phyloP scores from a whole-genome alignment of 2,329 filamentous ascomycete genomes.

The Zalaria sp. region DNA sequence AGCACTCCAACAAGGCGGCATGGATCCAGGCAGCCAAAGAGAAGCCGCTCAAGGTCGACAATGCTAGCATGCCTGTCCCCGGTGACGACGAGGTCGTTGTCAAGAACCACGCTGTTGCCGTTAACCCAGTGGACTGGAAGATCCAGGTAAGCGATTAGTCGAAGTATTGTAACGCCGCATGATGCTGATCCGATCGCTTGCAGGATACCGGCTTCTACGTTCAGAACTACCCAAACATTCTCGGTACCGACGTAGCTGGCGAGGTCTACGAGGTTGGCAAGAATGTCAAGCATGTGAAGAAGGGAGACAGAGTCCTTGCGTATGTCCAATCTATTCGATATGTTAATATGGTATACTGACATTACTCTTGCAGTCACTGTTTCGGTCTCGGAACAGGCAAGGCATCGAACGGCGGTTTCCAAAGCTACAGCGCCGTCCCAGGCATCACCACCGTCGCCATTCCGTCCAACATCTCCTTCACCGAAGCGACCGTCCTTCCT shows the following conservation, averaged over 20 bases:
- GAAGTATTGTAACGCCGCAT: no score
- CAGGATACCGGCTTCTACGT: slow-evolving; percentile 16
- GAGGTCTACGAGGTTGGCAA: slow-evolving; percentile 23
- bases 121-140: slow-evolving; percentile 26
- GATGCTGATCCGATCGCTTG: no score
- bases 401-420: slow-evolving; percentile 11
- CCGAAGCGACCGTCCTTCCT: slow-evolving; percentile 26
- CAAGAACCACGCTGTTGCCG: slow-evolving; percentile 20
- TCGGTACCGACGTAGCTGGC: slow-evolving; percentile 24
- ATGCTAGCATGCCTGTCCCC: slow-evolving; percentile 17
- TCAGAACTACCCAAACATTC: slow-evolving; percentile 18
- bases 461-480: slow-evolving; percentile 23
- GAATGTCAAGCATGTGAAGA: slow-evolving; percentile 31
- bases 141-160: slow-evolving; percentile 9
- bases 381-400: slow-evolving; percentile 5
- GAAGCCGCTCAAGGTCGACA: slow-evolving; percentile 11
- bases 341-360: background rate
- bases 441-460: slow-evolving; percentile 22
- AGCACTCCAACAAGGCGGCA: slow-evolving; percentile 6
- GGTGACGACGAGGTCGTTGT: slow-evolving; percentile 19
- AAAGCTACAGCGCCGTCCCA: slow-evolving; percentile 18
- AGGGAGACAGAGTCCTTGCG: slow-evolving; percentile 36
- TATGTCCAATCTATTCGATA: slow-evolving; percentile 1
- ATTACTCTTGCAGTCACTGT: slow-evolving; percentile 2
- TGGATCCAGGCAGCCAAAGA: slow-evolving; percentile 6